Base-by-base conservation (phyloP, 176 grass and related monocot species). In the Phoenix dactylifera region DNA sequence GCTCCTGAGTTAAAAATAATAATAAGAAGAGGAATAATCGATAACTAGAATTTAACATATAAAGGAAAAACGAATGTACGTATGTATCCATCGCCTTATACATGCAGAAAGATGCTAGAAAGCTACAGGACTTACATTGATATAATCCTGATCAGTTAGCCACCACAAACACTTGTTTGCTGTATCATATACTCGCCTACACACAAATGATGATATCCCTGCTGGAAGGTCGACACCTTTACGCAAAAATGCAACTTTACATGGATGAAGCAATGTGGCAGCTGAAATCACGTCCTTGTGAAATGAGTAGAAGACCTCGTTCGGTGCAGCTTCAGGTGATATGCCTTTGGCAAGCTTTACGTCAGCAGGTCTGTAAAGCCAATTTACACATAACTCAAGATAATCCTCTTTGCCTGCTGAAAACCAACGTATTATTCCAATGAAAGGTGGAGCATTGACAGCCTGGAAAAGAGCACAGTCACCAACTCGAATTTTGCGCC, bases 261-360 rank as follows among this genome's bases (percentile, higher is more conserved):
- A 94, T 26, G 84, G 84, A 73, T 94, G 89, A 55, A 94, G 72
- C 52, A 94, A 80, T 18, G 89, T 88, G 30, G 76, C 80, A 4
- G 80, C 77, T 23, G 84, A 77, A 59, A 79, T 72, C 51, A 81
- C 71, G 75, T 94, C 89, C 73, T 81, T 82, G 69, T 88, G 84
- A 63, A 94, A 94, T 50, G 89, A 88, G 62, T 88, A 88, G 55
- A 93, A 93, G 49, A 94, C 74, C 77, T 94, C 89, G 76, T 85
- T 88, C 29, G 89, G 89, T 57, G 77, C 84, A 3, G 84, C 67
- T 51, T 70, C 74, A 20, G 84, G 77, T 59, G 72, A 74, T 72
- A 59, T 69, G 4, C 71, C 77, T 66, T 87, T 88, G 71, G 70
- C 77, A 65, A 94, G 89, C 64, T 94, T 88, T 39, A 88, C 20